Evolutionary conservation across 768 basidiomycete genomes (phyloP).

Genomic region (Lepiota brunneoincarnata): DNA sequence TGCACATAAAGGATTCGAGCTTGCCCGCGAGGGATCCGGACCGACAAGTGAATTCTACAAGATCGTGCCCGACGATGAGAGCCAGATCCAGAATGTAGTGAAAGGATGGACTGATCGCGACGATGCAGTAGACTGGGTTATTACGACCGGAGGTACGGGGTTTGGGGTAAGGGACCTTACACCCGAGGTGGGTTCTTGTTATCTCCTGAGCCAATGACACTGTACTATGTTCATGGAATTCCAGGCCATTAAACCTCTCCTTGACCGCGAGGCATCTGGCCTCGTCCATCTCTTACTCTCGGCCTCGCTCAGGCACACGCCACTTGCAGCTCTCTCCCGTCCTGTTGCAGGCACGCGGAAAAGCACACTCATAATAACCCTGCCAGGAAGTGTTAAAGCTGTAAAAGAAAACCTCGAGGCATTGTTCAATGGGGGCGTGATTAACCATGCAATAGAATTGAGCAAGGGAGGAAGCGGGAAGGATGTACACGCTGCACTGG

Average conservation of each 20-base stretch:
- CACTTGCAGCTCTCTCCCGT: conserved; percentile 77
- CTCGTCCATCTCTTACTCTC: conserved; percentile 73
- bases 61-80: conserved; percentile 69
- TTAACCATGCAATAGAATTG: conserved; percentile 72
- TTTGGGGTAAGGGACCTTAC: conserved; percentile 80
- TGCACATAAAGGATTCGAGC: conserved; percentile 16
- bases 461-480: conserved; percentile 66
- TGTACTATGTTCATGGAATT: background rate
- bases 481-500: conserved; percentile 50
- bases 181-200: conserved; percentile 65
- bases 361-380: conserved; percentile 68
- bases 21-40: conserved; percentile 1
- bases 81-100: conserved; percentile 46
- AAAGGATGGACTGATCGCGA: conserved; percentile 38
- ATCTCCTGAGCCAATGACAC: background rate
- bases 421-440: conserved; percentile 54
- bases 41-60: conserved; percentile 24
- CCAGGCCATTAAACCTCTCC: conserved; percentile 60
- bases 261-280: conserved; percentile 67
- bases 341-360: conserved; percentile 76
- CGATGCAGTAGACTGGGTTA: conserved; percentile 62
- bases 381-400: conserved; percentile 85
- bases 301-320: conserved; percentile 69
- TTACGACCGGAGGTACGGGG: conserved; percentile 88
- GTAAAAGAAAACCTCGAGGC: conserved; percentile 75